Evolutionary conservation across 1,284 basidiomycete species (phyloP), one percentile per base, ranked within the genome.

Genomic region (Irpex rosettiformis): DNA sequence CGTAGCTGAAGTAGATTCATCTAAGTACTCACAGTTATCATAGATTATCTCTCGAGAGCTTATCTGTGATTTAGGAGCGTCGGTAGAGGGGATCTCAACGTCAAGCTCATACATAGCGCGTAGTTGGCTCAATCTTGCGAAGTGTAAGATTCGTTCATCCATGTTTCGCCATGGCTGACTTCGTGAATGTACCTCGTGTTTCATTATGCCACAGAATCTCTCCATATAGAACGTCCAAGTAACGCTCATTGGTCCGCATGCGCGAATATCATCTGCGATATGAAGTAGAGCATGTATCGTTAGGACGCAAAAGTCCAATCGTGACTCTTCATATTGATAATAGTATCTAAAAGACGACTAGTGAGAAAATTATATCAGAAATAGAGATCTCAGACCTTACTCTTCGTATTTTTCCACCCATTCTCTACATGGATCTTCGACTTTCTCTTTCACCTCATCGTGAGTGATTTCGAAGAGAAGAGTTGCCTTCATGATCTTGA

Each of bases 181-280:
- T 16, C 58, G 30, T 11, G 56, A 58, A 13, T 47, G n/a, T 8
- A 64, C 27, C 8, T 25, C 47, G 49, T n/a, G 22, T 49, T 71
- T 59, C 2, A 73, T 48, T 27, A 57, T 52, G 4, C 70, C 71
- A 66, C 73, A 75, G 51, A 64, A 75, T 0, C 72, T 60, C 58
- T 77, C 75, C 63, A 73, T 69, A 18, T 57, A 69, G 57, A 72
- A 77, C 4, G 71, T 67, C 75, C 75, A 77, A 6, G 64, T 67
- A 1, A 64, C 58, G 73, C 74, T 76, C 0, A 67, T 60, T 1
- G 74, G 75, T 4, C 73, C 74, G 58, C 67, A 67, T 16, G 59
- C 55, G 1, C 61, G 58, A 21, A 76, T 71, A 48, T 67, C 64
- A 30, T 70, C 63, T 2, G 66, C 61, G 43, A 76, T 55, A 53